Conservation (phyloP, 176 grass and related monocot genomes). For the Musa schizocarpa region DNA sequence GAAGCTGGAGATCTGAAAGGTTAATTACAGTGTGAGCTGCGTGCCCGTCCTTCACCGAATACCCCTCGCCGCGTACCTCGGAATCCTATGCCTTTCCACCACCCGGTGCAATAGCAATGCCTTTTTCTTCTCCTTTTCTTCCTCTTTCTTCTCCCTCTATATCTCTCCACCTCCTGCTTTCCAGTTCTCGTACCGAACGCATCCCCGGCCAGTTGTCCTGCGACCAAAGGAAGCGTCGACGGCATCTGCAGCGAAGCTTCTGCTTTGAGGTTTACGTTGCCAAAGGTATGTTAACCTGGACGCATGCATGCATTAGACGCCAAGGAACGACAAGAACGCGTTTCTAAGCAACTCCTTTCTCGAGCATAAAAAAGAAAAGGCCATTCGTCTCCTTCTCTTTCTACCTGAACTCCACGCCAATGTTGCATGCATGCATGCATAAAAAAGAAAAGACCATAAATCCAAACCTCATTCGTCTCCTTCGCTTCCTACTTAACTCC, state of each 20-base stretch:
- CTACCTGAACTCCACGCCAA: too few relatives aligned
- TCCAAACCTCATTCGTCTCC: too few relatives aligned
- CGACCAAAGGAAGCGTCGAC: not conserved
- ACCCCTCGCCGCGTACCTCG: slow-evolving; percentile 13
- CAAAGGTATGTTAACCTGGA: not conserved
- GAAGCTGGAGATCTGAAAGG: not conserved
- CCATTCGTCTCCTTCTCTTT: too few relatives aligned
- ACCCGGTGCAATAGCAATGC: not conserved
- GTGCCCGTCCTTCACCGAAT: slow-evolving; percentile 7
- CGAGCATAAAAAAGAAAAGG: too few relatives aligned
- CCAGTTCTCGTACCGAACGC: not conserved
- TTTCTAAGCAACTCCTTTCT: too few relatives aligned
- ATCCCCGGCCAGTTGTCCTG: not conserved
- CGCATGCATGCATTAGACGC: not conserved
- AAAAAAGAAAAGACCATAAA: too few relatives aligned
- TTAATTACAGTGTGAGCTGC: not conserved
- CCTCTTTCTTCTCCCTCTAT: not conserved
- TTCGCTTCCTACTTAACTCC: too few relatives aligned
- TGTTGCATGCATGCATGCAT: too few relatives aligned
- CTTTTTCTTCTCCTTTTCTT: too few relatives aligned
- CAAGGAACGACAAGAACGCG: too few relatives aligned
- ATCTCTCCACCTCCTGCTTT: too few relatives aligned
- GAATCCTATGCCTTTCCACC: not conserved
- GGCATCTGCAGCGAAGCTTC: not conserved
- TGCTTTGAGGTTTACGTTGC: too few relatives aligned